Evolutionary conservation across 139 green algal species (phyloP).

Genomic region (Chlorella sp.): DNA sequence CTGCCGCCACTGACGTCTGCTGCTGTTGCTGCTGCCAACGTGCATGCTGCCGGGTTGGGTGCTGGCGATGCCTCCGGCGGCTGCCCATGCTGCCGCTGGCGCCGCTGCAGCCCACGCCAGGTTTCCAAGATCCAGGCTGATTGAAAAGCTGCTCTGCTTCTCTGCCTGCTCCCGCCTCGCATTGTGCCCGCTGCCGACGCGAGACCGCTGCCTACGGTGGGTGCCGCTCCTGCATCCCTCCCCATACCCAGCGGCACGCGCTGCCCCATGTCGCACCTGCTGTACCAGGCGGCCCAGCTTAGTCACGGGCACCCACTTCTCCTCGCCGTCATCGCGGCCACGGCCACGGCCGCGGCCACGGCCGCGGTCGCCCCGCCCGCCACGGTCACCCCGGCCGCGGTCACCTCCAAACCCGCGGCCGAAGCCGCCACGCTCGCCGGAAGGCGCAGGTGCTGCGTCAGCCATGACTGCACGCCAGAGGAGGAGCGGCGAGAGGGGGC

Average conservation of each 20-base stretch:
- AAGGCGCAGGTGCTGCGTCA: constrained; percentile 52
- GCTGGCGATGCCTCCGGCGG: no score
- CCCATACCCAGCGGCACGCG: no score
- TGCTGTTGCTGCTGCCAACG: neutral
- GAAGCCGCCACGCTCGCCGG: constrained; percentile 86
- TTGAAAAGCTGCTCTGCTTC: no score
- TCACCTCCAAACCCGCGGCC: constrained; percentile 86
- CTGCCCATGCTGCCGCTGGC: no score
- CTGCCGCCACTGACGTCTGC: neutral
- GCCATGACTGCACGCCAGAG: constrained; percentile 46
- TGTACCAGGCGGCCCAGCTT: constrained; percentile 99
- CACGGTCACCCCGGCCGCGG: constrained; percentile 66
- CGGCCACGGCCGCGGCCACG: constrained; percentile 69
- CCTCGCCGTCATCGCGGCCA: constrained; percentile 90
- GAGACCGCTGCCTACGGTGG: no score
- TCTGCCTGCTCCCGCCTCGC: no score
- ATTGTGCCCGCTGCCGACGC: no score
- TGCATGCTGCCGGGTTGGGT: neutral
- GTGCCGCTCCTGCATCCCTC: no score
- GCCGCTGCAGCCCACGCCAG: no score
- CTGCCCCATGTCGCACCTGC: constrained; percentile 64
- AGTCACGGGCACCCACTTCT: constrained; percentile 97
- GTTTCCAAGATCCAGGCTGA: no score
- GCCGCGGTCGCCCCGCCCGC: constrained; percentile 66
- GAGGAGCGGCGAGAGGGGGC: neutral